phyloP scores from a whole-genome alignment of 306 rosid genomes.

The Medicago lupulina region DNA sequence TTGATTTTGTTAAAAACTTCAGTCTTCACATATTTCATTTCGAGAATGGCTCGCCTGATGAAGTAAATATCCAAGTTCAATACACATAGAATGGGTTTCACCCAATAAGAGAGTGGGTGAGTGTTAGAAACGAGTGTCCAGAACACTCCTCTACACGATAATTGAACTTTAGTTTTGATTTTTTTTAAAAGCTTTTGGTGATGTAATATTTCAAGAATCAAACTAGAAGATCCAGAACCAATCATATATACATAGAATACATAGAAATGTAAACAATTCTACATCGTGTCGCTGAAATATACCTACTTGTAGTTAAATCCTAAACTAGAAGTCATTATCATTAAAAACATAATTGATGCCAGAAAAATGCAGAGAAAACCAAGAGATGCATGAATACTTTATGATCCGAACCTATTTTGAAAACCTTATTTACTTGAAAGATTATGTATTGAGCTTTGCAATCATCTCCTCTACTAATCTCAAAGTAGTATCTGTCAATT shows the following conservation, averaged over 20 bases:
- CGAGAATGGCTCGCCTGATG: background rate
- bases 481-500: constrained; percentile 54
- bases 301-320: constrained; percentile 26
- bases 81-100: no score
- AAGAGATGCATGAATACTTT: background rate
- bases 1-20: background rate
- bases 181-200: no score
- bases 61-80: background rate
- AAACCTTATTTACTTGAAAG: background rate
- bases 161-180: no score
- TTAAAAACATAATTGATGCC: constrained; percentile 19
- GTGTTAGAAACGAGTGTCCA: no score
- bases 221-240: constrained; percentile 38
- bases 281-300: constrained; percentile 26
- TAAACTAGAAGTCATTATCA: constrained; percentile 18
- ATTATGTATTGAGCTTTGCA: constrained; percentile 64
- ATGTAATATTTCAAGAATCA: background rate
- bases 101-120: no score
- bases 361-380: constrained; percentile 13
- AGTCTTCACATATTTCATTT: no score
- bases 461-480: constrained; percentile 80
- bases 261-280: constrained; percentile 31
- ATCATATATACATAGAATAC: constrained; percentile 48
- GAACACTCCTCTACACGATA: no score
- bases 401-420: constrained; percentile 1